These are phyloP conservation scores for Pisolithus sp. DNA, from an alignment of 768 basidiomycete genomes.

Conservation along the genomic window DNA sequence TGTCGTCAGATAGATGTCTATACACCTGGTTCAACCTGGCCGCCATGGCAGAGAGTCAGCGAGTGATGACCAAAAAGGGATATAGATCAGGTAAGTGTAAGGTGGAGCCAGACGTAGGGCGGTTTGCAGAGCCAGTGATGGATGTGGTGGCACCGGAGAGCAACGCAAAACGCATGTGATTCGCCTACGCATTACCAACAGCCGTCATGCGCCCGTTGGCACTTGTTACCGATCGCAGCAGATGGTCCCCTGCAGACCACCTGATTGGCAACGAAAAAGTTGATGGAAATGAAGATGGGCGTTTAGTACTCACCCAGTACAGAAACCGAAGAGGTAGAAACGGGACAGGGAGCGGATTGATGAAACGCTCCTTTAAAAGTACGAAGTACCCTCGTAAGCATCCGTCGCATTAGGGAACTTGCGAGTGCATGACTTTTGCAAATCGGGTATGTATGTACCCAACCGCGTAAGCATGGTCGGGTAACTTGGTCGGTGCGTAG, in stretches of 20 bases:
- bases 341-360: no score
- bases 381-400: no score
- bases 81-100: not conserved
- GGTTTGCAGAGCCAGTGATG: not conserved
- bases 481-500: no score
- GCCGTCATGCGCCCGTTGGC: not conserved
- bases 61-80: not conserved
- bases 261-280: no score
- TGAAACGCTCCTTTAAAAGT: no score
- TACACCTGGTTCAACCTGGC: slow-evolving; percentile 55
- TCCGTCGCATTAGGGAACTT: no score
- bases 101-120: not conserved
- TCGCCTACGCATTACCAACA: not conserved
- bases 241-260: no score
- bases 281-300: no score
- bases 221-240: not conserved
- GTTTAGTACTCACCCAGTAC: not conserved
- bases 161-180: not conserved
- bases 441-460: no score
- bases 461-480: no score
- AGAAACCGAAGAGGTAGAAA: no score
- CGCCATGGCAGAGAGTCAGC: slow-evolving; percentile 35
- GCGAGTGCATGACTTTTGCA: no score
- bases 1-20: slow-evolving; percentile 41
- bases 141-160: not conserved